Evolutionary conservation across 345 rosid genomes (phyloP).

Genomic region (Moricandia arvensis): DNA sequence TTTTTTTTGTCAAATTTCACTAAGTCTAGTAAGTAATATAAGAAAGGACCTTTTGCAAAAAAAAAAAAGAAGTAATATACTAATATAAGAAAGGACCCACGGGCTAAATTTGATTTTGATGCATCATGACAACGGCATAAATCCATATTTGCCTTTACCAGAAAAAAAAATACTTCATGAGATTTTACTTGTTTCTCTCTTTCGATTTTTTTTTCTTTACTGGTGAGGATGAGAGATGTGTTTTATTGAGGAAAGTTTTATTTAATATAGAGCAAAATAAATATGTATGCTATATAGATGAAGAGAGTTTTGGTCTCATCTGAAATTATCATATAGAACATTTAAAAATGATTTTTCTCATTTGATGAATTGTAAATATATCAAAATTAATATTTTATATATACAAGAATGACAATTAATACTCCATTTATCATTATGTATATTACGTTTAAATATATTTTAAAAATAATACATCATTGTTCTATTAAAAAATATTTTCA

Average conservation of each 20-base stretch:
- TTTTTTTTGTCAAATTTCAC: too few species aligned
- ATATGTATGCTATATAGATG: neutral
- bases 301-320: neutral
- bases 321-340: neutral
- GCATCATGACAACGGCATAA: constrained; percentile 27
- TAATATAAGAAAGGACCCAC: constrained; percentile 28
- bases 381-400: neutral
- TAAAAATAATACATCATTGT: neutral
- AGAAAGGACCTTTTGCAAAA: neutral
- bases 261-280: neutral
- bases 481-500: neutral
- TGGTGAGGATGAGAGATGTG: neutral
- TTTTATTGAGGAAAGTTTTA: neutral
- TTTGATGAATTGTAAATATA: neutral
- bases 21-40: constrained; percentile 25
- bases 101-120: constrained; percentile 28
- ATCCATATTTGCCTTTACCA: constrained; percentile 14
- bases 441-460: neutral
- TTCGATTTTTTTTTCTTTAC: neutral
- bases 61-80: neutral
- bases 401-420: neutral
- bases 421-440: neutral
- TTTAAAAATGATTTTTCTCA: neutral
- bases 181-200: constrained; percentile 1
- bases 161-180: neutral